These are phyloP conservation scores for Metschnikowia hibisci DNA, from an alignment of 805 yeast genomes.

Conservation along the genomic window DNA sequence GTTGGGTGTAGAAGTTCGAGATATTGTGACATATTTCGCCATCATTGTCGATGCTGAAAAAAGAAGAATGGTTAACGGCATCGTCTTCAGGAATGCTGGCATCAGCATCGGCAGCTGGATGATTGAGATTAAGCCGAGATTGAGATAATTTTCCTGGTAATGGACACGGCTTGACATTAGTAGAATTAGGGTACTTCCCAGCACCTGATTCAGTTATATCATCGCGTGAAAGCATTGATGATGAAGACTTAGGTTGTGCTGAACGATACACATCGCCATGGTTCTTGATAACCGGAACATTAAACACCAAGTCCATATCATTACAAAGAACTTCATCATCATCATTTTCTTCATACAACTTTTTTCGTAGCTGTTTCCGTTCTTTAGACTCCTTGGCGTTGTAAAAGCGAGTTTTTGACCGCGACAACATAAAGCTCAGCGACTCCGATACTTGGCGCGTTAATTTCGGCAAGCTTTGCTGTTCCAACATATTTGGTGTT, in stretches of 20 bases:
- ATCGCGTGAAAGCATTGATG: constrained; percentile 22
- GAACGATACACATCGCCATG: constrained; percentile 30
- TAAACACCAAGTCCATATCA: constrained; percentile 40
- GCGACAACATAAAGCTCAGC: constrained; percentile 22
- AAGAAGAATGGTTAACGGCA: constrained; percentile 9
- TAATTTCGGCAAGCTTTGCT: constrained; percentile 4
- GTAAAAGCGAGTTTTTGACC: constrained; percentile 34
- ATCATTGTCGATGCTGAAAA: constrained; percentile 24
- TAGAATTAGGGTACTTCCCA: constrained; percentile 22
- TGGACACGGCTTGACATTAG: constrained; percentile 17
- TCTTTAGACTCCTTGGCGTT: constrained; percentile 37
- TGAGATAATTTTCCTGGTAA: constrained; percentile 19
- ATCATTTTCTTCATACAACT: constrained; percentile 39
- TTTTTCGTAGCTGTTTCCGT: constrained; percentile 34
- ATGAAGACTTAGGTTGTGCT: constrained; percentile 13
- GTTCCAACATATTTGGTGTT: constrained; percentile 12
- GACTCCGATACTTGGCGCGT: constrained; percentile 11
- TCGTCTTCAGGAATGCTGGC: constrained; percentile 12
- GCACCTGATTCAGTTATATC: constrained; percentile 25
- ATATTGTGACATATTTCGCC: constrained; percentile 34
- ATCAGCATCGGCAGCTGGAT: constrained; percentile 4
- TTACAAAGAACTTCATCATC: constrained; percentile 35
- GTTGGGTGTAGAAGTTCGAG: constrained; percentile 32
- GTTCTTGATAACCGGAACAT: constrained; percentile 40
- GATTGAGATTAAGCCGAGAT: constrained; percentile 7